These are phyloP conservation scores for Tuber magnatum DNA, from an alignment of 495 filamentous ascomycete genomes.

Conservation along the genomic window DNA sequence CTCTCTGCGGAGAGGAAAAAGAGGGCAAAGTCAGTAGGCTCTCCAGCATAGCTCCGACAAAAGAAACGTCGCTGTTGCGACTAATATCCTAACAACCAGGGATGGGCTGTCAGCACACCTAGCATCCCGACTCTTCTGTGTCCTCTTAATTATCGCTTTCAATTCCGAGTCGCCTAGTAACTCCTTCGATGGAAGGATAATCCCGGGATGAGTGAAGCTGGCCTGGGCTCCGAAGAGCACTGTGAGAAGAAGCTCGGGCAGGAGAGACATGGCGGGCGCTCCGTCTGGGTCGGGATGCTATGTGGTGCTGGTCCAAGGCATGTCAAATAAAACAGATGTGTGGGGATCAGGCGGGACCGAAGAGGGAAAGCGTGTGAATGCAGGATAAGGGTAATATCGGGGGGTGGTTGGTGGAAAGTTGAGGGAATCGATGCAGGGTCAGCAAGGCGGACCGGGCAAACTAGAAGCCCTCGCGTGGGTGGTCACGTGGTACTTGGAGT, in stretches of 20 bases:
- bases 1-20: slow-evolving; percentile 42
- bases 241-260: slow-evolving; percentile 37
- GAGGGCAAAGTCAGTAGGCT: neutral
- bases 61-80: neutral
- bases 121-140: slow-evolving; percentile 38
- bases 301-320: neutral
- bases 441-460: neutral
- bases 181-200: slow-evolving; percentile 40
- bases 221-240: slow-evolving; percentile 43
- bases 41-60: neutral
- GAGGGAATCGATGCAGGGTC: neutral
- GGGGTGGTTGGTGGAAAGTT: neutral
- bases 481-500: neutral
- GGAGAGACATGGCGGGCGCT: slow-evolving; percentile 23
- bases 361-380: neutral
- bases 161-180: slow-evolving; percentile 36
- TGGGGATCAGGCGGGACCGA: neutral
- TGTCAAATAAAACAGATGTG: neutral
- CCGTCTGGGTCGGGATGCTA: neutral
- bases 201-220: slow-evolving; percentile 43
- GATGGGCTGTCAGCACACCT: slow-evolving; percentile 26
- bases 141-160: slow-evolving; percentile 42
- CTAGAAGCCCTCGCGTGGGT: neutral
- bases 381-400: neutral
- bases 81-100: neutral